phyloP scores from a whole-genome alignment of 805 yeast species.

The Suhomyces prunicola region DNA sequence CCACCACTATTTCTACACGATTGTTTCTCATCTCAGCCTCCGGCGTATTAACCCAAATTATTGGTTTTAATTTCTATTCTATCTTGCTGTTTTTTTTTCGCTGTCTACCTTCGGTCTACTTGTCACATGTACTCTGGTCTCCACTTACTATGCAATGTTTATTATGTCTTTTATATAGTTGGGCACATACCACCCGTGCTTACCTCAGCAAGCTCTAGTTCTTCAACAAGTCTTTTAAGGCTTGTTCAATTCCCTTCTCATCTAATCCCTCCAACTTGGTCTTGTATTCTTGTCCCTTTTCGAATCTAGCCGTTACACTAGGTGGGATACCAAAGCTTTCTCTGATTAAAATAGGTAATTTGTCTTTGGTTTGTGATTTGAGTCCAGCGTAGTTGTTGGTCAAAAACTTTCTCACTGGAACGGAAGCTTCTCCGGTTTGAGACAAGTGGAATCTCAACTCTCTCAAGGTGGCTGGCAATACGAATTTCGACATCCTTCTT shows the following conservation, averaged over 20 bases:
- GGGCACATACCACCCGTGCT: background rate
- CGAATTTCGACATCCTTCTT: slow-evolving; percentile 38
- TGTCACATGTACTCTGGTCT: no score
- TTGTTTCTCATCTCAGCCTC: background rate
- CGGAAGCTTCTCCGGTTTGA: slow-evolving; percentile 72
- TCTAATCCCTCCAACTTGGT: slow-evolving; percentile 48
- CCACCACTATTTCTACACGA: background rate
- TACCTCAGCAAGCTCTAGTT: slow-evolving; percentile 3
- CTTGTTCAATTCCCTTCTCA: slow-evolving; percentile 41
- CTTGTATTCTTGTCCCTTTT: slow-evolving; percentile 49
- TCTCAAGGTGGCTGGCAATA: slow-evolving; percentile 55
- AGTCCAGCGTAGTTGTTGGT: slow-evolving; percentile 62
- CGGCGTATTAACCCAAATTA: background rate
- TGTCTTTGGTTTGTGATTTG: slow-evolving; percentile 53
- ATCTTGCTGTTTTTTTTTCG: no score
- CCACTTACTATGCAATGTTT: background rate
- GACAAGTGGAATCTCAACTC: slow-evolving; percentile 82
- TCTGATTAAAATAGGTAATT: slow-evolving; percentile 71
- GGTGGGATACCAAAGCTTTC: slow-evolving; percentile 76
- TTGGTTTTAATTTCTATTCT: no score
- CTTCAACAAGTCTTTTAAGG: slow-evolving; percentile 40
- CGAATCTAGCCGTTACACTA: slow-evolving; percentile 70
- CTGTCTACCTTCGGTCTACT: background rate
- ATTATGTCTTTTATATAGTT: background rate
- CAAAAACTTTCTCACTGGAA: slow-evolving; percentile 63